Evolutionary conservation across 345 rosid genomes (phyloP).

Genomic region (Erucastrum elatum): DNA sequence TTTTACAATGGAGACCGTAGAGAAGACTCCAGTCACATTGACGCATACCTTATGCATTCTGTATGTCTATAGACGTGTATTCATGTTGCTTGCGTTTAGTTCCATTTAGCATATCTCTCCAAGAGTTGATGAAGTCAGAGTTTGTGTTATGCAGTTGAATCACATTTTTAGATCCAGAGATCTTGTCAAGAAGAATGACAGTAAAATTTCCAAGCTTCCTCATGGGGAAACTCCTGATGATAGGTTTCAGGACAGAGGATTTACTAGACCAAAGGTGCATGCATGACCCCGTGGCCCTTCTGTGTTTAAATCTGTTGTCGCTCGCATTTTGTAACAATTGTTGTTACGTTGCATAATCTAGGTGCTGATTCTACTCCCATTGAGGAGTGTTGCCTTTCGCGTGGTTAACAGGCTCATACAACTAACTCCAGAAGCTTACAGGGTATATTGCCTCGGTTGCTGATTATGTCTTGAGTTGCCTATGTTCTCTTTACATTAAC

Average conservation of each 20-base stretch:
- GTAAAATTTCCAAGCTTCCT: conserved; percentile 60
- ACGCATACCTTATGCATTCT: conserved; percentile 82
- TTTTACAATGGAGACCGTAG: conserved; percentile 66
- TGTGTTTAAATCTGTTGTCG: not conserved
- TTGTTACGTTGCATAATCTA: conserved; percentile 31
- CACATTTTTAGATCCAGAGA: conserved; percentile 75
- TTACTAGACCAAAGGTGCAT: conserved; percentile 88
- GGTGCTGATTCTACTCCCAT: conserved; percentile 74
- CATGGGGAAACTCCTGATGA: conserved; percentile 51
- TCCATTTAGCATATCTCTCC: conserved; percentile 2
- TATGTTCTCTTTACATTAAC: conserved; percentile 7
- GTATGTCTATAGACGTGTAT: conserved; percentile 29
- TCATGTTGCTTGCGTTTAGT: too few relatives aligned
- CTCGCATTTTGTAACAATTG: not conserved
- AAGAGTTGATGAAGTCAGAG: conserved; percentile 23
- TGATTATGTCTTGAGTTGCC: not conserved
- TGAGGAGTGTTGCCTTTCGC: conserved; percentile 61
- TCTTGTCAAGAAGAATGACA: conserved; percentile 71
- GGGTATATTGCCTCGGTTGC: conserved; percentile 44
- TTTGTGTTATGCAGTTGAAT: conserved; percentile 69
- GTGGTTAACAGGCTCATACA: conserved; percentile 73
- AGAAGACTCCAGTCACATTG: conserved; percentile 80
- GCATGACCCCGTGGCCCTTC: conserved; percentile 6
- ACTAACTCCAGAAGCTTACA: conserved; percentile 66
- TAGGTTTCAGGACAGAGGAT: conserved; percentile 80